Evolutionary conservation across 1,284 basidiomycete genomes (phyloP).

Genomic region (Malassezia arunalokei): DNA sequence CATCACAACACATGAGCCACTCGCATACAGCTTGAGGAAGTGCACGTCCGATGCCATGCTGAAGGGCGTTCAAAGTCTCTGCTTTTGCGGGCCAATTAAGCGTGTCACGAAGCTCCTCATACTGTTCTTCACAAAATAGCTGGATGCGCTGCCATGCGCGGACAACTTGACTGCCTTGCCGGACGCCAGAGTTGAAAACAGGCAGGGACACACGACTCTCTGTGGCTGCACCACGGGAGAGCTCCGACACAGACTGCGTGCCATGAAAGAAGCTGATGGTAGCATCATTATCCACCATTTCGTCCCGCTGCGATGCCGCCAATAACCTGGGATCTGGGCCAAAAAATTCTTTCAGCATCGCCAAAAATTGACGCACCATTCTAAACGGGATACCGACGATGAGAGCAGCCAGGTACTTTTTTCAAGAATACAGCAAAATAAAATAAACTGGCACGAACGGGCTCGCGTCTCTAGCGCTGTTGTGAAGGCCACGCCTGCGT

Average conservation of each 20-base stretch:
- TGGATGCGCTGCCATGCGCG: slow-evolving; percentile 41
- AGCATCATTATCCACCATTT: not conserved
- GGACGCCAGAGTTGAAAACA: not conserved
- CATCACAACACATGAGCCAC: slow-evolving; percentile 37
- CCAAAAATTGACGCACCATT: slow-evolving; percentile 6
- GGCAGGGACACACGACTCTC: not conserved
- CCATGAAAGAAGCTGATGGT: not conserved
- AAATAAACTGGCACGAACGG: too few relatives aligned
- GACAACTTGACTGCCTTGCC: slow-evolving; percentile 1
- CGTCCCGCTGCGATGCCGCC: not conserved
- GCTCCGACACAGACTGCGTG: not conserved
- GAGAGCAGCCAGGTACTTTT: too few relatives aligned
- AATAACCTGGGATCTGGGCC: not conserved
- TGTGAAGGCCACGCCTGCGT: too few relatives aligned
- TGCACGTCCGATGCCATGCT: slow-evolving; percentile 32
- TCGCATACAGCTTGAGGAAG: slow-evolving; percentile 39
- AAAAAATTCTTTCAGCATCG: slow-evolving; percentile 1
- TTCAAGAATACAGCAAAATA: too few relatives aligned
- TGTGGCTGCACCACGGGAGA: not conserved
- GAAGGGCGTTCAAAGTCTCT: slow-evolving; percentile 32
- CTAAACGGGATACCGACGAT: too few relatives aligned
- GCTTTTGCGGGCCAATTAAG: slow-evolving; percentile 40
- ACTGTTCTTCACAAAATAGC: slow-evolving; percentile 31
- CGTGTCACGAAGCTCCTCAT: slow-evolving; percentile 39
- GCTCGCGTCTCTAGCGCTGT: too few relatives aligned